phyloP scores from a whole-genome alignment of 768 basidiomycete species.

The Leccinum uliginosum region DNA sequence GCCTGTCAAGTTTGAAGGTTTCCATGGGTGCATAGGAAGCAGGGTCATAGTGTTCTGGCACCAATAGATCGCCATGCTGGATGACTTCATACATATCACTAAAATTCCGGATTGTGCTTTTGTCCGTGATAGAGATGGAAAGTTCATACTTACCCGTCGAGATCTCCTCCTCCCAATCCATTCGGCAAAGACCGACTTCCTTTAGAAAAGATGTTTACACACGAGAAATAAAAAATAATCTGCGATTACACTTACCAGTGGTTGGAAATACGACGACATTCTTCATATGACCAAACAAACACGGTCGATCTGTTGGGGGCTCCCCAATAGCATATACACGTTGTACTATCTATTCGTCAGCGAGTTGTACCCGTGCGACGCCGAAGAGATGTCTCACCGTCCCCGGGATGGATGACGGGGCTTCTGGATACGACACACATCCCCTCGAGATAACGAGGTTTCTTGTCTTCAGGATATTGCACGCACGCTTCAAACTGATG shows the following conservation, averaged over 20 bases:
- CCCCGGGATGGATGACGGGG: constrained; percentile 74
- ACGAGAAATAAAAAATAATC: background rate
- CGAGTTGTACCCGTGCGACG: background rate
- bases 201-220: constrained; percentile 21
- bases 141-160: constrained; percentile 65
- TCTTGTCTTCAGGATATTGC: constrained; percentile 44
- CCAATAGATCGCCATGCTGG: constrained; percentile 50
- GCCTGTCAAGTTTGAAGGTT: constrained; percentile 37
- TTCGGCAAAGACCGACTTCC: constrained; percentile 63
- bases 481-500: constrained; percentile 46
- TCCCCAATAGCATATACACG: constrained; percentile 67
- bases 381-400: constrained; percentile 40
- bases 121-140: background rate
- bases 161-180: constrained; percentile 68
- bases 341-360: constrained; percentile 45
- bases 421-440: constrained; percentile 62
- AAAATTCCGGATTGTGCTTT: background rate
- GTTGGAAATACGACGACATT: constrained; percentile 73
- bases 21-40: constrained; percentile 44
- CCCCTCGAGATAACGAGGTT: constrained; percentile 57
- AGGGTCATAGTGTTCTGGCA: constrained; percentile 44
- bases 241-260: constrained; percentile 39
- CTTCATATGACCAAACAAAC: constrained; percentile 55
- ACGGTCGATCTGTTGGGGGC: constrained; percentile 52
- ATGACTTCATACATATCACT: constrained; percentile 70